phyloP scores from a whole-genome alignment of 2,329 filamentous ascomycete species.

The Aspergillus fijiensis region DNA sequence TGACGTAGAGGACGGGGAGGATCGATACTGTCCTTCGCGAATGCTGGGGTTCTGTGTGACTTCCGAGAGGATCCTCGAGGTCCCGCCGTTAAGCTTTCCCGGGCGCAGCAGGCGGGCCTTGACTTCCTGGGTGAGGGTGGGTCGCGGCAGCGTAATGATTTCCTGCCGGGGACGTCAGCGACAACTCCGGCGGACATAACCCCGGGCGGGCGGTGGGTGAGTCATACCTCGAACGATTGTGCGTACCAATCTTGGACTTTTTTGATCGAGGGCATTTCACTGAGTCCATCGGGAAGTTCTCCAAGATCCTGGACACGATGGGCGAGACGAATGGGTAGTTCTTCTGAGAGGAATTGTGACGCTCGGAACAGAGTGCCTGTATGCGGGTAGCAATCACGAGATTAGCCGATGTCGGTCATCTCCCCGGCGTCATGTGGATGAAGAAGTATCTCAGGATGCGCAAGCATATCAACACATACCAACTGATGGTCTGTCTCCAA shows the following conservation, averaged over 20 bases:
- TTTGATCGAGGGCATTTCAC: conserved; percentile 95
- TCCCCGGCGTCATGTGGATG: conserved; percentile 3
- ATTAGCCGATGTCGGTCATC: conserved; percentile 15
- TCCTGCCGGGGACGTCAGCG: conserved; percentile 56
- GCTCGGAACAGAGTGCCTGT: conserved; percentile 92
- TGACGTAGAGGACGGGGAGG: conserved; percentile 37
- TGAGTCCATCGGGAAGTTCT: conserved; percentile 89
- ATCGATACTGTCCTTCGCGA: conserved; percentile 74
- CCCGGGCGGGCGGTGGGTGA: conserved; percentile 10
- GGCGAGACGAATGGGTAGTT: conserved; percentile 92
- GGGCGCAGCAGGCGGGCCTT: conserved; percentile 69
- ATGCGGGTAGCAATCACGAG: conserved; percentile 7
- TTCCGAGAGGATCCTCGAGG: conserved; percentile 70
- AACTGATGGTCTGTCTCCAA: conserved; percentile 88
- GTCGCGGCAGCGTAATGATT: conserved; percentile 82
- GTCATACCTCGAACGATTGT: conserved; percentile 91
- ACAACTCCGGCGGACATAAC: background rate
- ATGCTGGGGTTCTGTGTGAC: conserved; percentile 89
- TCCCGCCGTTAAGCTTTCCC: conserved; percentile 53
- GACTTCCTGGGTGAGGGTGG: conserved; percentile 71
- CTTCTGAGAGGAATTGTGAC: conserved; percentile 96
- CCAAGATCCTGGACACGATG: conserved; percentile 94
- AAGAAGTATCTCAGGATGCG: background rate
- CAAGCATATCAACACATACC: conserved; percentile 54
- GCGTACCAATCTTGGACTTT: conserved; percentile 98